Percentiles rank a stretch among this genome's conserved stretches.
Evolutionary conservation across 1,284 basidiomycete genomes (phyloP).

Genomic region (Phlebopus sp.): DNA sequence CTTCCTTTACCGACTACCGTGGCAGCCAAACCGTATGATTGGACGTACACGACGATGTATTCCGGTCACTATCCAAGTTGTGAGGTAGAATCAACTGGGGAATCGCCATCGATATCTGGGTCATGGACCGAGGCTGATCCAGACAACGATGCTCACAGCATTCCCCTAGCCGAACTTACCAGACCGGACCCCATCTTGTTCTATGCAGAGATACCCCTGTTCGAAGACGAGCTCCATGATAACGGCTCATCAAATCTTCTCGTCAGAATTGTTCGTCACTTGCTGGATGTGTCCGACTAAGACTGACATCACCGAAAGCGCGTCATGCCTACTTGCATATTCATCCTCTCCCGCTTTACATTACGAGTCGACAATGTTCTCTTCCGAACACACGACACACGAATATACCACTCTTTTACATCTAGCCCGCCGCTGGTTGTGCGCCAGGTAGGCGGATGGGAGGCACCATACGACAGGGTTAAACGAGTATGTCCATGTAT

Average conservation of each 20-base stretch:
- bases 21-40: slow-evolving; percentile 88
- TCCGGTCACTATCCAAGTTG: slow-evolving; percentile 51
- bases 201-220: slow-evolving; percentile 90
- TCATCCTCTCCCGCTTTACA: slow-evolving; percentile 90
- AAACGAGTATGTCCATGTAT: slow-evolving; percentile 55
- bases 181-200: slow-evolving; percentile 92
- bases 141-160: slow-evolving; percentile 53
- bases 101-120: slow-evolving; percentile 16
- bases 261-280: slow-evolving; percentile 75
- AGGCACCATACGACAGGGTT: slow-evolving; percentile 83
- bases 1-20: slow-evolving; percentile 72
- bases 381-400: slow-evolving; percentile 88
- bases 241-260: slow-evolving; percentile 84
- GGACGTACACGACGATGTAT: slow-evolving; percentile 96
- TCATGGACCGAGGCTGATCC: slow-evolving; percentile 55
- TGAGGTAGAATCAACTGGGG: slow-evolving; percentile 17
- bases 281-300: background rate
- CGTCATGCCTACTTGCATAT: slow-evolving; percentile 96
- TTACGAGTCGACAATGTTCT: slow-evolving; percentile 94
- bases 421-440: slow-evolving; percentile 63
- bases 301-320: slow-evolving; percentile 50
- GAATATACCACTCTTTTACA: slow-evolving; percentile 84
- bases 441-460: slow-evolving; percentile 85
- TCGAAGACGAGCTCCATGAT: slow-evolving; percentile 93
- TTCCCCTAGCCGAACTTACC: slow-evolving; percentile 82